Evolutionary conservation across 306 rosid species (phyloP).

Genomic region (Erythrophleum fordii): DNA sequence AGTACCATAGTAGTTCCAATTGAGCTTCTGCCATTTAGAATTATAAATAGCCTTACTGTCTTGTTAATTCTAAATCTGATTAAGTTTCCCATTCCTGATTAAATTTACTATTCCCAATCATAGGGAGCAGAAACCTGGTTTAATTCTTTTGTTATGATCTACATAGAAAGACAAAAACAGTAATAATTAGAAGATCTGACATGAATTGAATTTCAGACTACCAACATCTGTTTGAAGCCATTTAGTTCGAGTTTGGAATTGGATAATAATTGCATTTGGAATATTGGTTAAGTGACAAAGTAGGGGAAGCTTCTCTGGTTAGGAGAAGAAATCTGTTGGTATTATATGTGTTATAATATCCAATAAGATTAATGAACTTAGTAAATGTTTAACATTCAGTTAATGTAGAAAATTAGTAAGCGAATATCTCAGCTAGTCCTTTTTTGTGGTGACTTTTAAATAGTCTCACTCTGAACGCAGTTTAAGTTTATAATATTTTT

Average conservation of each 20-base stretch:
- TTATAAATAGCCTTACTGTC: background rate
- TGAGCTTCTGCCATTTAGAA: slow-evolving; percentile 2
- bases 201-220: background rate
- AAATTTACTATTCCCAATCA: no score
- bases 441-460: background rate
- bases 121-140: background rate
- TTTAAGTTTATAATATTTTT: background rate
- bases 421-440: background rate
- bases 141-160: background rate
- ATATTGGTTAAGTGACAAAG: background rate
- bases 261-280: background rate
- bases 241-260: background rate
- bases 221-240: background rate
- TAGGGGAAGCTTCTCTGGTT: background rate
- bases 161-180: background rate
- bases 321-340: background rate
- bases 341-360: background rate
- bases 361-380: background rate
- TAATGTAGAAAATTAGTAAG: background rate
- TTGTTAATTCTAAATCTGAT: background rate
- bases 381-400: background rate
- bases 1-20: background rate
- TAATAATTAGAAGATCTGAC: background rate
- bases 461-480: background rate
- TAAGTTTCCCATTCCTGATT: background rate